Conservation (phyloP, 257 asterid species). For the Plantago elongata region DNA sequence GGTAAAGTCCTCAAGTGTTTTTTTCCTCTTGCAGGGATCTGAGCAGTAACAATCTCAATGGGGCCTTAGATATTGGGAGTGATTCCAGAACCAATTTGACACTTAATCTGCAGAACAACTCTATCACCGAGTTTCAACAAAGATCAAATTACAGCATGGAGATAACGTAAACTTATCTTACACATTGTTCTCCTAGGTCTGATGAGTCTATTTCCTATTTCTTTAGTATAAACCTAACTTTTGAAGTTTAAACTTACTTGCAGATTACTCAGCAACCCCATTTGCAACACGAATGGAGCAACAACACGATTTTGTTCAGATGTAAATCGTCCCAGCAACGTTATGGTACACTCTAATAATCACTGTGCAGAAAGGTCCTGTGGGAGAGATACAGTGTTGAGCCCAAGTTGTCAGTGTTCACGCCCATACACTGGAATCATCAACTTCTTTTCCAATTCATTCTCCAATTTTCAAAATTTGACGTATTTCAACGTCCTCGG, state of each 20-base stretch:
- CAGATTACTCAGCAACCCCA: constrained; percentile 69
- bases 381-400: constrained; percentile 35
- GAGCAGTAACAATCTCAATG: constrained; percentile 56
- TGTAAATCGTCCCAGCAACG: constrained; percentile 18
- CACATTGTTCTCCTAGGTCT: neutral
- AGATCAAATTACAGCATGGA: constrained; percentile 35
- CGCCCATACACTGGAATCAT: constrained; percentile 68
- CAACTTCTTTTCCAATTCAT: constrained; percentile 64
- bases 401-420: constrained; percentile 63
- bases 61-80: constrained; percentile 59
- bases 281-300: constrained; percentile 51
- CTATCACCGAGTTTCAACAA: constrained; percentile 44
- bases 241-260: constrained; percentile 9
- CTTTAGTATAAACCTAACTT: neutral
- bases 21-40: constrained; percentile 39
- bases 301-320: constrained; percentile 41
- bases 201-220: neutral
- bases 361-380: constrained; percentile 51
- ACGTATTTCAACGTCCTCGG: constrained; percentile 47
- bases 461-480: constrained; percentile 53
- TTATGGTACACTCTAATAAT: constrained; percentile 20
- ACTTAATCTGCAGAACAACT: constrained; percentile 62
- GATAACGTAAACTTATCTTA: constrained; percentile 37
- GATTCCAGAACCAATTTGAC: constrained; percentile 49
- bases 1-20: neutral